A percentile compares a stretch with the other conserved stretches of the same genome.
phyloP scores from a whole-genome alignment of 441 rosid genomes.

The Melianthus villosus region DNA sequence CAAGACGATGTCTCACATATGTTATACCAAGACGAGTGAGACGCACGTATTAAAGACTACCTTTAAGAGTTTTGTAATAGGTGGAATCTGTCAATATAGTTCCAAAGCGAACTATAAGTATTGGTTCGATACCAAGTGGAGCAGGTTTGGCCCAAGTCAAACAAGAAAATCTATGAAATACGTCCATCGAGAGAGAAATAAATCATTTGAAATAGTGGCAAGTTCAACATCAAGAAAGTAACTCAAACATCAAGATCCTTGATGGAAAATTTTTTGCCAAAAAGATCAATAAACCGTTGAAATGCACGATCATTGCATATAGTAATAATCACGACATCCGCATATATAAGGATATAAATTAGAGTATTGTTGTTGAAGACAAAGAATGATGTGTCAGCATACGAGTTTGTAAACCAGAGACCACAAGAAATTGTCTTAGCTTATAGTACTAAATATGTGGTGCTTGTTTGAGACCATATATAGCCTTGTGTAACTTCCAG shows the following conservation, averaged over 20 bases:
- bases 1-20: no score
- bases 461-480: constrained; percentile 5
- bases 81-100: no score
- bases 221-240: background rate
- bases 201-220: background rate
- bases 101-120: no score
- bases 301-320: background rate
- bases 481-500: background rate
- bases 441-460: background rate
- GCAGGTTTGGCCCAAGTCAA: no score
- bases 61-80: no score
- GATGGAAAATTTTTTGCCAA: background rate
- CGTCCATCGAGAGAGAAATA: background rate
- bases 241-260: background rate
- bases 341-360: background rate
- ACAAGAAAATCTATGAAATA: background rate
- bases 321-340: background rate
- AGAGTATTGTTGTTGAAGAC: background rate
- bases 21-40: no score
- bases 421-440: background rate
- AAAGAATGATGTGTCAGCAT: background rate
- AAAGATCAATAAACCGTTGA: background rate
- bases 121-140: no score
- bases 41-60: no score
- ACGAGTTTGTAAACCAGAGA: background rate